phyloP scores from a whole-genome alignment of 148 eudicot species.

The Chenopodium berlandieri region DNA sequence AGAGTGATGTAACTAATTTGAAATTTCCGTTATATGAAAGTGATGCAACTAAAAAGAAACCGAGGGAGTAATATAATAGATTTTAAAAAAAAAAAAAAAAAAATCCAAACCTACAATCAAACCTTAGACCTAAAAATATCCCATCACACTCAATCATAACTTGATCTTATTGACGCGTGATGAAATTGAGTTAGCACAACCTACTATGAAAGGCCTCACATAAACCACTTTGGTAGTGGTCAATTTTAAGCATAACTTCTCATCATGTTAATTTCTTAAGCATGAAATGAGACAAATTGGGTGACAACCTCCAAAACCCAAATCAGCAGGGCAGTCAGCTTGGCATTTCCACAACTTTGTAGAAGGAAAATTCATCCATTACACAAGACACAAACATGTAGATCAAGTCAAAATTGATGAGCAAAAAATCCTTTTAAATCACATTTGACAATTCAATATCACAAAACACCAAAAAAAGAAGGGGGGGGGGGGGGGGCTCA shows the following conservation, averaged over 20 bases:
- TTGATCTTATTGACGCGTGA: neutral
- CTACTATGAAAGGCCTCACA: neutral
- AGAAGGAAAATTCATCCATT: slow-evolving; percentile 3
- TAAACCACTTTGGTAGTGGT: neutral
- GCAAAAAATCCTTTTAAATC: slow-evolving; percentile 10
- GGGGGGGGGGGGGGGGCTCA: neutral
- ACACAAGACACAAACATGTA: neutral
- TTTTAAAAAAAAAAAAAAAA: no score
- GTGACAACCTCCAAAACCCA: neutral
- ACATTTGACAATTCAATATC: neutral
- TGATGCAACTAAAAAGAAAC: no score
- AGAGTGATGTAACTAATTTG: no score
- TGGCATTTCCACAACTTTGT: neutral
- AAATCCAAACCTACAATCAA: no score
- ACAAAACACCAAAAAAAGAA: neutral
- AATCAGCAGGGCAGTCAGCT: neutral
- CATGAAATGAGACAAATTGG: neutral
- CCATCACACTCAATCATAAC: neutral
- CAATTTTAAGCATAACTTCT: neutral
- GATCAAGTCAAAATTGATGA: slow-evolving; percentile 20
- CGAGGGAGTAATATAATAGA: no score
- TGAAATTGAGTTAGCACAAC: neutral
- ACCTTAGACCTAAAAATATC: no score
- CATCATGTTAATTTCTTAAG: neutral
- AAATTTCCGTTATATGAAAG: no score